These are phyloP conservation scores for Knoxia roxburghii DNA, from an alignment of 257 asterid species.

Conservation along the genomic window DNA sequence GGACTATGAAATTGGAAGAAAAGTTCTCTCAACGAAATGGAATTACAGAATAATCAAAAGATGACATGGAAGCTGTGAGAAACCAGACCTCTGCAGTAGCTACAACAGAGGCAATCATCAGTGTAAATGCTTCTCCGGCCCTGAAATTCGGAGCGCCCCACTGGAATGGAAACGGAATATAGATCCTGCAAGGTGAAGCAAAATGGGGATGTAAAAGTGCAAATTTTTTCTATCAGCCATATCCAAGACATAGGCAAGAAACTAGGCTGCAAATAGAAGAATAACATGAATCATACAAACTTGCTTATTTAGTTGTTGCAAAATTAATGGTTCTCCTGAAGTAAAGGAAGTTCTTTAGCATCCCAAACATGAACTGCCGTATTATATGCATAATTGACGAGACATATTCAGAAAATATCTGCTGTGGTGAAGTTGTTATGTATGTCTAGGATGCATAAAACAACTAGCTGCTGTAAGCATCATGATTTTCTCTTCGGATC, in stretches of 20 bases:
- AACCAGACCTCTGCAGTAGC: constrained; percentile 63
- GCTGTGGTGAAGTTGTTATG: neutral
- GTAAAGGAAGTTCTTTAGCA: no score
- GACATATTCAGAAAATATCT: neutral
- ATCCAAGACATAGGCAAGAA: no score
- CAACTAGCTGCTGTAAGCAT: neutral
- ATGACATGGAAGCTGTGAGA: neutral
- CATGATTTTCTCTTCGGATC: neutral
- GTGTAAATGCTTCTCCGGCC: constrained; percentile 41
- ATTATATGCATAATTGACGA: neutral
- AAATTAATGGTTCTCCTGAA: no score
- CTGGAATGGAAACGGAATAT: constrained; percentile 65
- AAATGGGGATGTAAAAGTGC: neutral
- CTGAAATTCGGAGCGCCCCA: constrained; percentile 89
- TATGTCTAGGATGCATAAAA: no score
- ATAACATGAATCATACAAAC: no score
- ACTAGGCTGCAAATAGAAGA: no score
- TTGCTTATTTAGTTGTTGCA: no score
- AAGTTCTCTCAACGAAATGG: neutral
- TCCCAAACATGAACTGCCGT: neutral
- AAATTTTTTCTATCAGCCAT: neutral
- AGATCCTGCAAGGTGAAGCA: constrained; percentile 42
- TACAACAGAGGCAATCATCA: constrained; percentile 57
- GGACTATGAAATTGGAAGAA: constrained; percentile 34
- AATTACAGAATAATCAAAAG: neutral